Conservation (phyloP, 345 rosid species). For the Camelina neglecta region DNA sequence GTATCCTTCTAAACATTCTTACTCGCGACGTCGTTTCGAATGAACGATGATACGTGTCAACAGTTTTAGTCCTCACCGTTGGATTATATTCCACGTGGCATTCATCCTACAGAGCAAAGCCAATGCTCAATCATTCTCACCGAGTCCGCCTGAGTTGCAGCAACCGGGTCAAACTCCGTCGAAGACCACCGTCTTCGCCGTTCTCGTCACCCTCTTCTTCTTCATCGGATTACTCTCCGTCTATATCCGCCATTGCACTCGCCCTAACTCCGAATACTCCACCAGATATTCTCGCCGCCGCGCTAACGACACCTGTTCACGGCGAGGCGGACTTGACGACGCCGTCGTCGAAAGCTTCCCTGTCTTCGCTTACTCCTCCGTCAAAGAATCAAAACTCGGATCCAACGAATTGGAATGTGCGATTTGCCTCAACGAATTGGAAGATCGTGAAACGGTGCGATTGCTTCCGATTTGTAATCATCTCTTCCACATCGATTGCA, state of each 20-base stretch:
- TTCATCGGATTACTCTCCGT: conserved; percentile 37
- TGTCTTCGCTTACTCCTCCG: conserved; percentile 56
- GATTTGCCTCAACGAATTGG: conserved; percentile 57
- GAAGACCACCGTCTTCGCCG: conserved; percentile 37
- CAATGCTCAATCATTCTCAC: conserved; percentile 32
- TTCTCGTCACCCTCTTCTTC: conserved; percentile 37
- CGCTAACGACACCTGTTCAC: conserved; percentile 1
- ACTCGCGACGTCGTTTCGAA: conserved; percentile 12
- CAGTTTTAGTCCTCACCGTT: neutral
- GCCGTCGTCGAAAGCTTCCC: conserved; percentile 65
- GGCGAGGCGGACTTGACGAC: conserved; percentile 54
- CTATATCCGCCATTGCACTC: conserved; percentile 34
- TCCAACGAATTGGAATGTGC: conserved; percentile 56
- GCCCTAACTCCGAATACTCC: neutral
- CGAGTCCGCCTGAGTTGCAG: conserved; percentile 6
- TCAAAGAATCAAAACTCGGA: conserved; percentile 57
- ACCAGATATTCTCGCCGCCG: neutral
- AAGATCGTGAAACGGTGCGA: conserved; percentile 51
- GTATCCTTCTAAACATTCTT: neutral
- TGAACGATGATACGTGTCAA: conserved; percentile 31
- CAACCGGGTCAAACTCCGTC: conserved; percentile 21
- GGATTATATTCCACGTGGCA: conserved; percentile 41
- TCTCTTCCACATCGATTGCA: conserved; percentile 61
- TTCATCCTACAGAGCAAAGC: neutral
- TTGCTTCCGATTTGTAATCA: conserved; percentile 60